These are phyloP conservation scores for Pachysandra terminalis DNA, from an alignment of 164 flowering plant species.

Conservation along the genomic window DNA sequence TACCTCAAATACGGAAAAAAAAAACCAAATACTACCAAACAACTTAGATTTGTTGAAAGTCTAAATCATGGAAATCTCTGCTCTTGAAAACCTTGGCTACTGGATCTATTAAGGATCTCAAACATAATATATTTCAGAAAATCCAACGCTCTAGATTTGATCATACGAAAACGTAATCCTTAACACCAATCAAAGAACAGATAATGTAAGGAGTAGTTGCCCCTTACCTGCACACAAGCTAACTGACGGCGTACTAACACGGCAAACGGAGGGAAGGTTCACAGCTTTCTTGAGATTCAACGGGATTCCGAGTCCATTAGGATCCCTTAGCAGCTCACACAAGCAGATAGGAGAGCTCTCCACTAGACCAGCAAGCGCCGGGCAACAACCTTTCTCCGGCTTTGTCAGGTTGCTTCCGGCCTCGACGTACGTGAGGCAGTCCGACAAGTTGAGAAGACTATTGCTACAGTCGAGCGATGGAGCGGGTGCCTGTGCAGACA, in stretches of 20 bases:
- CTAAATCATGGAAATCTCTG: too few relatives aligned
- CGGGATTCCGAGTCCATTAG: constrained; percentile 16
- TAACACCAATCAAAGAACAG: neutral
- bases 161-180: neutral
- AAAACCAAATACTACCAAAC: too few relatives aligned
- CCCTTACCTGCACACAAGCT: constrained; percentile 33
- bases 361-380: constrained; percentile 49
- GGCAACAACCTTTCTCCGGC: constrained; percentile 51
- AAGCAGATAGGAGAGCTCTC: constrained; percentile 40
- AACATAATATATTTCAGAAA: too few relatives aligned
- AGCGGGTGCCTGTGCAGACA: constrained; percentile 8
- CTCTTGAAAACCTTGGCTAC: too few relatives aligned
- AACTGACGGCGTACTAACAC: constrained; percentile 34
- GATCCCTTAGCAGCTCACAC: constrained; percentile 38
- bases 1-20: too few relatives aligned
- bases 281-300: constrained; percentile 34
- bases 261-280: constrained; percentile 43
- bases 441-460: constrained; percentile 34
- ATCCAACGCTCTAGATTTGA: too few relatives aligned
- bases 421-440: constrained; percentile 42
- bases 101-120: too few relatives aligned
- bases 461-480: constrained; percentile 26
- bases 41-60: too few relatives aligned
- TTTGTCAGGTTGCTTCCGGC: constrained; percentile 40
- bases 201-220: neutral